Conservation (phyloP, 257 asterid species). For the Solanum dulcamara region DNA sequence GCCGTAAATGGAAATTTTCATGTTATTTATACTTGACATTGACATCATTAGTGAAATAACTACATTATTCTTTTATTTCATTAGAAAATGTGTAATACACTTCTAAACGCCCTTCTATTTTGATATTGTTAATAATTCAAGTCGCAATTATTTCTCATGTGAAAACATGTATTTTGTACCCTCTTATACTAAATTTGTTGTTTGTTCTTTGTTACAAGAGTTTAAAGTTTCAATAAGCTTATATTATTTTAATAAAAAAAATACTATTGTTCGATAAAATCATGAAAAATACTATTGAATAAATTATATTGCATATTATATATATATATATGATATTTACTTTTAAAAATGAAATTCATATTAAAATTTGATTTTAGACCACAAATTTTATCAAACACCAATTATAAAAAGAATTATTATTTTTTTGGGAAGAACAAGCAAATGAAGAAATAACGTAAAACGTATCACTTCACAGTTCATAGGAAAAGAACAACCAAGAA, state of each 20-base stretch:
- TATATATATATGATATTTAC: neutral
- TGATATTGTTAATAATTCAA: neutral
- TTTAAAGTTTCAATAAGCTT: neutral
- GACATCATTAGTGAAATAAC: neutral
- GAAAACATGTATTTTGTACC: neutral
- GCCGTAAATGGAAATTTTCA: neutral
- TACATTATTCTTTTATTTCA: neutral
- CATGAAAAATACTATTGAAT: too few relatives aligned
- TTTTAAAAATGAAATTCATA: neutral
- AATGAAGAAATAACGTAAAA: neutral
- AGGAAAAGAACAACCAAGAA: neutral
- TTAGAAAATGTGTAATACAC: neutral
- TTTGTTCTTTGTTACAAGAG: neutral
- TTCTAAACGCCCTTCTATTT: neutral
- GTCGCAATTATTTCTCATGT: neutral
- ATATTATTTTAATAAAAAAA: neutral
- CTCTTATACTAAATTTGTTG: neutral
- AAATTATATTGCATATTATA: too few relatives aligned
- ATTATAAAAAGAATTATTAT: rapidly evolving
- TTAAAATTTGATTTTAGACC: neutral
- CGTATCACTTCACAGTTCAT: neutral
- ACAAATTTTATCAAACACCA: neutral
- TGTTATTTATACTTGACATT: neutral
- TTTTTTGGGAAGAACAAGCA: neutral
- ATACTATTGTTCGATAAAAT: too few relatives aligned